Base-by-base conservation (phyloP, 1,284 basidiomycete genomes). In the Gomphus bonarii region DNA sequence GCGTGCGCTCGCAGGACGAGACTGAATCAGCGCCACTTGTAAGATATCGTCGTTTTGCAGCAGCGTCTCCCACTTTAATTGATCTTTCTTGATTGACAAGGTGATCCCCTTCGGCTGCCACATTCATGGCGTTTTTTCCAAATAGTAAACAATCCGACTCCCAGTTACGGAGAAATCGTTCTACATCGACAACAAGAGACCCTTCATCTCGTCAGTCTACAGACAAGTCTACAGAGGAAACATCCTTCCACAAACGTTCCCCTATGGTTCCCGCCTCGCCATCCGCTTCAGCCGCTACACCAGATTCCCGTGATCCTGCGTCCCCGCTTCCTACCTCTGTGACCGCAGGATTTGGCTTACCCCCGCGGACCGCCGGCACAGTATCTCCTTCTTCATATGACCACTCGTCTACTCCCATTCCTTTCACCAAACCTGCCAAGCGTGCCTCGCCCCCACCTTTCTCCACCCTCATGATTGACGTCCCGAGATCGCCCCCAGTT, bases 1-100 rank as follows among this genome's bases (percentile, higher is more conserved):
- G 46, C 43, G 46, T 35, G 18, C 33, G 31, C 54, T 55, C 54
- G 54, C 54, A 55, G 54, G 54, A 44, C 54, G 54, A 55, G 54
- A 48, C 25, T 36, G 54, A 55, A 31, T 55, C 25, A 25, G 49
- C 30, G 22, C 8, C 28, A 2, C 7, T 47, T 2, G 22, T 47
- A 12, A 46, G 52, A 40, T 35, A 44, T 25, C 11, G 5, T 28
- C 38, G 14, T n/a, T 35, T 2, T 46, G 12, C 46, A 14, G 5
- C 28, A 42, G 28, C 16, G 7, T n/a, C 20, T 25, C 18, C n/a
- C 8, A 10, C 31, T 47, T 10, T 30, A 28, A 22, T 22, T 18
- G n/a, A 7, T 10, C 6, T 30, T 28, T 10, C 7, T 33, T 22
- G 3, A 33, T 6, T n/a, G 18, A 3, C 4, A 10, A 33, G 4